Base-by-base conservation (phyloP, 257 asterid genomes). In the Lantana camara region DNA sequence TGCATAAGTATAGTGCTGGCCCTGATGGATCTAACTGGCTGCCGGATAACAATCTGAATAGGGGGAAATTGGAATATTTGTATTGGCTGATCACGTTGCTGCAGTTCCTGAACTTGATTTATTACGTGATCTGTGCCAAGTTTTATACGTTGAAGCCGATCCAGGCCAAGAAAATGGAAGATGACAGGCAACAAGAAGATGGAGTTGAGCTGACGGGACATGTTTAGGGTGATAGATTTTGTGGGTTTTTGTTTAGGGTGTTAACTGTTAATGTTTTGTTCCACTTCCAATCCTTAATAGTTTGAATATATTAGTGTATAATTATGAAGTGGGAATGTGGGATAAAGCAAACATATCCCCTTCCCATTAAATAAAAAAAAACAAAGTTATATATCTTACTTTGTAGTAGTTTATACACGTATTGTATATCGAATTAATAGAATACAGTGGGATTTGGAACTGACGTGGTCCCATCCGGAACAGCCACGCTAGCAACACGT, bases 111-210 rank as follows among this genome's bases (percentile, higher is more conserved):
- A 92, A 92, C 73, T 74, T 92, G 32, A 20, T 83, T 32, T 92
- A 92, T 49, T 92, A 92, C 59, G 14, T 92, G 4, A 8, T 78
- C 8, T 92, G 98, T 61, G 95, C 98, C 0, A 89, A 83, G 45
- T 71, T 89, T 6, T 92, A 89, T 27, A 92, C 96, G 6, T 76
- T 83, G n/a, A 92, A 92, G 80, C 97, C 98, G 4, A 47, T 89
- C 64, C 75, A 75, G 73, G 60, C 74, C 5, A 69, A 44, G 0
- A 51, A 65, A 14, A 9, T 12, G 30, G 69, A 69, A 17, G 84
- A 69, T 4, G 75, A 55, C 37, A 35, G 46, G 38, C 29, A 15
- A 0, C 50, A 63, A 37, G 76, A 70, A 30, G 77, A 70, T 8
- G 79, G 67, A 15, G 55, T 83, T 34, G 77, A 90, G 73, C 80